phyloP scores from a whole-genome alignment of 371 early-diverging fungal species.

The Apophysomyces elegans region DNA sequence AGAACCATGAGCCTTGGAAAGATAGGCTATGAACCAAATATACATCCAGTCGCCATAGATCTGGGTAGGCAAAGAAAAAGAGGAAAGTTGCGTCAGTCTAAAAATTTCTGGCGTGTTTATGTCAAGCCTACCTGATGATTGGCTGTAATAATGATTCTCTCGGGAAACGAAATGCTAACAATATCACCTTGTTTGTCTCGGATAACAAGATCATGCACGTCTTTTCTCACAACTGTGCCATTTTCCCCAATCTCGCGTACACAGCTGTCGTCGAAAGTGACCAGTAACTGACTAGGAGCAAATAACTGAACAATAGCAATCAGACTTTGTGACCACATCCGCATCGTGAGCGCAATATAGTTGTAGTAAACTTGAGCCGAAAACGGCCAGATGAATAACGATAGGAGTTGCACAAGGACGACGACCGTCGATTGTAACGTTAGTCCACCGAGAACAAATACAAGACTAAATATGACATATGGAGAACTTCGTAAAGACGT shows the following conservation, averaged over 20 bases:
- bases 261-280: constrained; percentile 58
- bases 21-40: constrained; percentile 77
- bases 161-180: constrained; percentile 49
- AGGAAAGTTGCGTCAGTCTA: neutral
- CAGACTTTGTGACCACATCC: constrained; percentile 64
- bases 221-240: constrained; percentile 10
- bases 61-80: constrained; percentile 24
- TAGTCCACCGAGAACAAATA: constrained; percentile 31
- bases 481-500: neutral
- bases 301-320: constrained; percentile 66
- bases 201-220: constrained; percentile 29
- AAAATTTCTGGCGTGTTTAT: constrained; percentile 2
- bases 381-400: constrained; percentile 39
- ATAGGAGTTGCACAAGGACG: constrained; percentile 35
- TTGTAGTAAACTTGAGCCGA: constrained; percentile 42
- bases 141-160: constrained; percentile 63
- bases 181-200: constrained; percentile 37
- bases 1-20: constrained; percentile 69
- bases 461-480: neutral
- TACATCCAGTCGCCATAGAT: constrained; percentile 93
- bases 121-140: constrained; percentile 72
- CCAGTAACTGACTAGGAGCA: constrained; percentile 63
- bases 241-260: constrained; percentile 16
- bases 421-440: constrained; percentile 40
- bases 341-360: constrained; percentile 59